Percentiles rank a stretch among this genome's conserved stretches.
Evolutionary conservation across 345 rosid species (phyloP).

Genomic region (Eucalyptus rudis): DNA sequence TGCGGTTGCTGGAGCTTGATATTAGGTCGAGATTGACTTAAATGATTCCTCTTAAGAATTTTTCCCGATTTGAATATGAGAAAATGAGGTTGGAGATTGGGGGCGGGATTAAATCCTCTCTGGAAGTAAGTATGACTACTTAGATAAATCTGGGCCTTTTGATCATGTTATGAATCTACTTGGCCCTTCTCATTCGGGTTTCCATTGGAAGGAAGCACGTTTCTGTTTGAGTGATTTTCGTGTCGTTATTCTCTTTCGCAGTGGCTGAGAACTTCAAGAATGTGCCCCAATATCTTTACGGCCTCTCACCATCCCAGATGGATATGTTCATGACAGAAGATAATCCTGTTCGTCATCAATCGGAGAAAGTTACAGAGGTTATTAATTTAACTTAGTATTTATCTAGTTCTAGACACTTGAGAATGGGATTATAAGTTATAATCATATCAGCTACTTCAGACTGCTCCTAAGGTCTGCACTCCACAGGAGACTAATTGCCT

Average conservation of each 20-base stretch:
- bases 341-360: constrained; percentile 48
- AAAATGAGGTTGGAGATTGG: not conserved
- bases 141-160: not conserved
- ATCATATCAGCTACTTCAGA: not conserved
- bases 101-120: not conserved
- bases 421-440: not conserved
- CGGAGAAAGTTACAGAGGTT: constrained; percentile 74
- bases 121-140: not conserved
- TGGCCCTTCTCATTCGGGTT: not conserved
- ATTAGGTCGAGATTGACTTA: not conserved
- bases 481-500: not conserved
- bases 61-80: not conserved
- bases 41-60: not conserved
- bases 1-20: not conserved
- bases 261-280: constrained; percentile 80
- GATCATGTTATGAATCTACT: not conserved
- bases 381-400: not conserved
- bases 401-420: not conserved
- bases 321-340: constrained; percentile 90
- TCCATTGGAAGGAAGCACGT: not conserved
- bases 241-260: constrained; percentile 1
- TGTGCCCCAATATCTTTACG: constrained; percentile 67
- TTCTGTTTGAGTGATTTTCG: not conserved
- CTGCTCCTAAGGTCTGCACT: not conserved
- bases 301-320: constrained; percentile 75